Base-by-base conservation (phyloP, 1,284 basidiomycete genomes). In the Flammula alnicola region DNA sequence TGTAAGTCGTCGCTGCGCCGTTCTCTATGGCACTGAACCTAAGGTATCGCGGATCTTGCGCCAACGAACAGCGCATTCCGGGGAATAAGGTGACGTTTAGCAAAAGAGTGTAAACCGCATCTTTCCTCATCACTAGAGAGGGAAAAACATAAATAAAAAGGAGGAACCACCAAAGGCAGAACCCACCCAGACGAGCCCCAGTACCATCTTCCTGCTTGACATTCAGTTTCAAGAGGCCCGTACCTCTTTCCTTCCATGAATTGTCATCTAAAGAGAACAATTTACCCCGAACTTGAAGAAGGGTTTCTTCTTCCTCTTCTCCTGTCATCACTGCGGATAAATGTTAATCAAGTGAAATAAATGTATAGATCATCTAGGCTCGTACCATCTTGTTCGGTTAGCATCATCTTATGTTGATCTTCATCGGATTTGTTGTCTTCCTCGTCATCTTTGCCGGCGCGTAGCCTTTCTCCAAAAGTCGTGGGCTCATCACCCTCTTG, bases 231-330 rank as follows among this genome's bases (percentile, higher is more conserved):
- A 97, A 65, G 12, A 81, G 76, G 1, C 95, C 95, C 11, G 86
- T 91, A 7, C 95, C 95, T 37, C 90, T 79, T 66, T 98, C 95
- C 64, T 88, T 92, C 94, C 94, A 98, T 44, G 80, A 76, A 42
- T 76, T 80, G 50, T 63, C 81, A 51, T 72, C 74, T 60, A 95
- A 79, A 12, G 82, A 72, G 65, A 85, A 96, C 25, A 98, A 73
- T 73, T 96, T 97, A 36, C 88, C 89, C 51, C 95, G 86, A 9
- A 88, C 86, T 70, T 91, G 88, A 67, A 88, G 85, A 35, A 93
- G 71, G 1, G 90, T 94, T 51, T 88, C 81, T 66, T 98, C 95
- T 17, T 93, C 89, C 67, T 98, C 95, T 68, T 98, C 95, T 8
- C 95, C 95, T 0, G 95, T 98, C 35, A 80, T 73, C 25, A 91